A percentile compares a stretch with the other conserved stretches of the same genome.
phyloP scores from a whole-genome alignment of 495 filamentous ascomycete species.

The Lindgomyces ingoldianus region DNA sequence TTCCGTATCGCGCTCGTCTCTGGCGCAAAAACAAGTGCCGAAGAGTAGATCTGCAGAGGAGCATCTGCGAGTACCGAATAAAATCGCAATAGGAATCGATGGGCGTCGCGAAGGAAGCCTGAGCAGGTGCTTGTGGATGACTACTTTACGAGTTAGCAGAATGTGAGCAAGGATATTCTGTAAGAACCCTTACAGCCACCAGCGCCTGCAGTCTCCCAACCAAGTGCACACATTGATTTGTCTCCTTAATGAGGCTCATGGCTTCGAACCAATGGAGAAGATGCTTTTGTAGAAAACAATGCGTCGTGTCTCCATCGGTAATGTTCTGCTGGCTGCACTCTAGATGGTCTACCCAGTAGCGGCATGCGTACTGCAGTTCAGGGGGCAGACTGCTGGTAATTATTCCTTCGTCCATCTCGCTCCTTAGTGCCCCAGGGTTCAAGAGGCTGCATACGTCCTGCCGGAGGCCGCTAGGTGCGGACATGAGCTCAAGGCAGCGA shows the following conservation, averaged over 20 bases:
- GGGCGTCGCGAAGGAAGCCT: conserved; percentile 45
- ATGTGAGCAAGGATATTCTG: background rate
- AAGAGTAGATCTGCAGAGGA: conserved; percentile 41
- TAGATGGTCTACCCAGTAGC: conserved; percentile 51
- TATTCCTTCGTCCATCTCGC: conserved; percentile 43
- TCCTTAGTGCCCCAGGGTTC: conserved; percentile 29
- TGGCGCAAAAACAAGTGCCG: conserved; percentile 46
- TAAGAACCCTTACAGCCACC: background rate
- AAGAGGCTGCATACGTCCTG: conserved; percentile 47
- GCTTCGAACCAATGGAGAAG: conserved; percentile 53
- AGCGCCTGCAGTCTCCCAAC: background rate
- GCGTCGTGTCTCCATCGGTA: conserved; percentile 33
- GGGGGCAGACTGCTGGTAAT: conserved; percentile 49
- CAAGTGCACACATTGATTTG: background rate
- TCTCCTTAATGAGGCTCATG: conserved; percentile 43
- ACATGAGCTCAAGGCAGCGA: conserved; percentile 44
- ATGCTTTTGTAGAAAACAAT: conserved; percentile 47
- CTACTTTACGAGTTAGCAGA: background rate
- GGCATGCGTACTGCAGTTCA: conserved; percentile 46
- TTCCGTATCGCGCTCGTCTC: conserved; percentile 27
- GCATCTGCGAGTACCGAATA: conserved; percentile 30
- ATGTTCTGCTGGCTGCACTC: conserved; percentile 36
- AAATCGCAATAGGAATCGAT: conserved; percentile 43
- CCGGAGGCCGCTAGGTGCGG: conserved; percentile 22
- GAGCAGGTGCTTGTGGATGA: background rate